Conservation (phyloP, 148 eudicot species). For the Rhododendron vialii region DNA sequence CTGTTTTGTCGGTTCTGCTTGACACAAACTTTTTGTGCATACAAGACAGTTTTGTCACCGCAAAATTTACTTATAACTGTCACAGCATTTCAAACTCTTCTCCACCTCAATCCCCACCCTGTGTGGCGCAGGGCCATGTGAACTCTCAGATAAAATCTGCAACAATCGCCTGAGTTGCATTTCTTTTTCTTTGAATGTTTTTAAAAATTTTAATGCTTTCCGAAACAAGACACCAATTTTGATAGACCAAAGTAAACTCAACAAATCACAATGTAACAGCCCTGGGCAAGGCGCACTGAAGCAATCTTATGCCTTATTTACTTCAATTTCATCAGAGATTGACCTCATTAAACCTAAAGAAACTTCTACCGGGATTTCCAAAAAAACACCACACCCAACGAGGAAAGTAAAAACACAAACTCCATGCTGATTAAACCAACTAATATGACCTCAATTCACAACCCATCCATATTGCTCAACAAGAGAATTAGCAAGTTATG, state of each 20-base stretch:
- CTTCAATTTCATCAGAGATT: not conserved
- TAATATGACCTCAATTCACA: not conserved
- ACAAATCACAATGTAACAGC: not conserved
- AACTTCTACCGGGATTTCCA: not conserved
- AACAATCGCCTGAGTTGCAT: not conserved
- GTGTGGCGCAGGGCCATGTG: not conserved
- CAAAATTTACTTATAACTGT: not conserved
- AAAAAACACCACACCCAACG: not conserved
- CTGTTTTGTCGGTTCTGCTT: not conserved
- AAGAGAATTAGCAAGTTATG: not conserved
- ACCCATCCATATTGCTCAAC: not conserved
- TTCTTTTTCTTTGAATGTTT: not conserved
- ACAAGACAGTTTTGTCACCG: not conserved
- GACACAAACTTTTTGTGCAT: not conserved
- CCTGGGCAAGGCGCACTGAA: not conserved
- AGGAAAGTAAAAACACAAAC: not conserved
- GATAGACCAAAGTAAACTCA: not conserved
- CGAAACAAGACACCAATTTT: not conserved
- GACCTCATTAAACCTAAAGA: not conserved
- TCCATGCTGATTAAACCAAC: not conserved
- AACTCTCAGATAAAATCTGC: not conserved
- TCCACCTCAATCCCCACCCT: not conserved
- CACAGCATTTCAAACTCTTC: not conserved
- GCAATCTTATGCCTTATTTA: not conserved
- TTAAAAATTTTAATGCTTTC: not conserved